A percentile compares a stretch with the other conserved stretches of the same genome.
These are phyloP conservation scores for Fusarium pseudoanthophilum DNA, from an alignment of 2,329 filamentous ascomycete genomes.

Conservation along the genomic window DNA sequence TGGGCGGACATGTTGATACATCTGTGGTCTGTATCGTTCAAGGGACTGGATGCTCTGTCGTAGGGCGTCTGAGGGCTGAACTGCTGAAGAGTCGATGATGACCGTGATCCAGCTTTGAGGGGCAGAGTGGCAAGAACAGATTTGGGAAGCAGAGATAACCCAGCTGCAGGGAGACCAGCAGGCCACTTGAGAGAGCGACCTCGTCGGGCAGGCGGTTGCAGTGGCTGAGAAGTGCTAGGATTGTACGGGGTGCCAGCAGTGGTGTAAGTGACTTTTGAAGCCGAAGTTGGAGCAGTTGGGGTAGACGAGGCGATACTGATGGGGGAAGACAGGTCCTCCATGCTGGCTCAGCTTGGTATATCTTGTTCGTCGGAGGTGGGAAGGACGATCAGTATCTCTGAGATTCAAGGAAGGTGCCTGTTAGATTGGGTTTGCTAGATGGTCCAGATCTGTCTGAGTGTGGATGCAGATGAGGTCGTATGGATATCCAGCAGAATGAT, in stretches of 20 bases:
- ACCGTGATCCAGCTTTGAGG: conserved; percentile 41
- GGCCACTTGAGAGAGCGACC: conserved; percentile 59
- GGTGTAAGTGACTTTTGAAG: conserved; percentile 58
- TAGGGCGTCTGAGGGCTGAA: conserved; percentile 66
- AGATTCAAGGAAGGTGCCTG: conserved; percentile 46
- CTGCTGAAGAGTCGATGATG: conserved; percentile 46
- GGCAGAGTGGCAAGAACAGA: conserved; percentile 51
- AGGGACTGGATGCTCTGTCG: conserved; percentile 61
- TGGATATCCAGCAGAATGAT: conserved; percentile 3
- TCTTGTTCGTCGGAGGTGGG: conserved; percentile 31
- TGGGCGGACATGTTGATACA: conserved; percentile 43
- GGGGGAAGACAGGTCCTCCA: conserved; percentile 47
- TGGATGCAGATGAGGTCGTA: conserved; percentile 6
- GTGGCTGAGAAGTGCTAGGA: conserved; percentile 56
- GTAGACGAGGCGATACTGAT: conserved; percentile 38
- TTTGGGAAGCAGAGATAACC: conserved; percentile 52
- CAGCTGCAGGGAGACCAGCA: conserved; percentile 43
- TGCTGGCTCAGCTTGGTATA: conserved; percentile 40
- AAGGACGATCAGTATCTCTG: conserved; percentile 24
- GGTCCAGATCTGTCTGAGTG: conserved; percentile 12
- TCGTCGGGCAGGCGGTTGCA: conserved; percentile 63
- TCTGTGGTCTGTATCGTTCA: conserved; percentile 41
- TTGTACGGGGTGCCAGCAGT: conserved; percentile 68
- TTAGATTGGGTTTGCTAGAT: conserved; percentile 42
- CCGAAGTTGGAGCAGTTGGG: conserved; percentile 36